These are phyloP conservation scores for Aspergillus carbonarius DNA, from an alignment of 2,329 filamentous ascomycete genomes.

Conservation along the genomic window DNA sequence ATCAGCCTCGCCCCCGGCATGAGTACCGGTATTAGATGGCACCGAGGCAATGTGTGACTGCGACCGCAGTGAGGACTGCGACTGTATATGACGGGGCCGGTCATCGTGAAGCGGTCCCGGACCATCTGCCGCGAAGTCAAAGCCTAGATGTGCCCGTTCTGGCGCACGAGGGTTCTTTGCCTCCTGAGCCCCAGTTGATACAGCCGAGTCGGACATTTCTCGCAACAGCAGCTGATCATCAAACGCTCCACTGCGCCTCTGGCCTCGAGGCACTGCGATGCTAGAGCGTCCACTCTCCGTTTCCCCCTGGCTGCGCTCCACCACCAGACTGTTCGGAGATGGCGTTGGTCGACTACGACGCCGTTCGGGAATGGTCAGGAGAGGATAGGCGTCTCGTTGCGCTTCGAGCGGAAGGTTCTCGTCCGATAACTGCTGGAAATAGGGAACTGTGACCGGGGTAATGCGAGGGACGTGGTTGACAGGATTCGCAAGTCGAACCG, in stretches of 20 bases:
- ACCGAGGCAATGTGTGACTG: slow-evolving; percentile 41
- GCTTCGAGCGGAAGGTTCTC: slow-evolving; percentile 35
- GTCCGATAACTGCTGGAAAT: slow-evolving; percentile 31
- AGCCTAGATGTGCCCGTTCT: slow-evolving; percentile 30
- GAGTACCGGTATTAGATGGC: slow-evolving; percentile 37
- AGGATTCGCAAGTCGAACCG: slow-evolving; percentile 60
- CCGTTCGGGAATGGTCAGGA: slow-evolving; percentile 58
- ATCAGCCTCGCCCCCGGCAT: slow-evolving; percentile 49
- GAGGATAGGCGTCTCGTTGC: slow-evolving; percentile 53
- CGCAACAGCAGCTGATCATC: slow-evolving; percentile 21
- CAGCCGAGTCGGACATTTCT: slow-evolving; percentile 28
- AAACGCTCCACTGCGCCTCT: slow-evolving; percentile 37
- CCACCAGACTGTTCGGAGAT: slow-evolving; percentile 46
- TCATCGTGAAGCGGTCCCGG: slow-evolving; percentile 21
- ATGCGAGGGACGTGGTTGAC: slow-evolving; percentile 60
- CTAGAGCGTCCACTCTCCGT: slow-evolving; percentile 53
- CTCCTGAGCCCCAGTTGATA: slow-evolving; percentile 26
- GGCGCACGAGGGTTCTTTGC: slow-evolving; percentile 30
- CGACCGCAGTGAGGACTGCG: slow-evolving; percentile 42
- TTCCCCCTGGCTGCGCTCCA: slow-evolving; percentile 48
- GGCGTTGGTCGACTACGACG: slow-evolving; percentile 54
- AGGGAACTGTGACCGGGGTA: slow-evolving; percentile 48
- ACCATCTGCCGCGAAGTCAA: slow-evolving; percentile 19
- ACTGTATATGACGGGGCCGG: slow-evolving; percentile 39
- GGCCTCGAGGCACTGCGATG: slow-evolving; percentile 51